Conservation (phyloP, 2,329 filamentous ascomycete species). For the Diaporthe vexans region DNA sequence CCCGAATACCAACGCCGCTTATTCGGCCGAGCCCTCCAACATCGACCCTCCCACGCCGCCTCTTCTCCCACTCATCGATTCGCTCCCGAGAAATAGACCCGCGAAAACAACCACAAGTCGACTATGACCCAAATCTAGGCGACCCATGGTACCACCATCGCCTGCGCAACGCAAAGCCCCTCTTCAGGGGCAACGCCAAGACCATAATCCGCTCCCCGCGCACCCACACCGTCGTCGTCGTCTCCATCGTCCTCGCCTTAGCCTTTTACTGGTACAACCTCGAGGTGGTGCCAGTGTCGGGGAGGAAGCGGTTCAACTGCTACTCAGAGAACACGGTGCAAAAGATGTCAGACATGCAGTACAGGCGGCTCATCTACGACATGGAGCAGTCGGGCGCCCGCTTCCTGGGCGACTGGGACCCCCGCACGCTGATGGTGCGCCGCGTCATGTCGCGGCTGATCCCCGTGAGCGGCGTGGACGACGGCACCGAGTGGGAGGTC, state of each 20-base stretch:
- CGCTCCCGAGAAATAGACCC: constrained; percentile 33
- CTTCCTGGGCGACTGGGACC: constrained; percentile 73
- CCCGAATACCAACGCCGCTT: background rate
- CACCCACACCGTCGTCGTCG: constrained; percentile 57
- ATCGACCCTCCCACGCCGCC: constrained; percentile 32
- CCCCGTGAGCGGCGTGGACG: constrained; percentile 72
- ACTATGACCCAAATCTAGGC: constrained; percentile 39
- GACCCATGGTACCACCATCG: constrained; percentile 44
- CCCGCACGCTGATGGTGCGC: constrained; percentile 68
- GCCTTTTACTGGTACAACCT: constrained; percentile 77
- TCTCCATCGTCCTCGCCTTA: constrained; percentile 60
- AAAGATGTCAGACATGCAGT: constrained; percentile 65
- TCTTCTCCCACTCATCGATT: constrained; percentile 40
- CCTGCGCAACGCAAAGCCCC: constrained; percentile 53
- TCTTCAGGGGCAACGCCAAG: constrained; percentile 55
- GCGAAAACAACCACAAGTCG: constrained; percentile 30
- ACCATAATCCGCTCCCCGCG: constrained; percentile 52
- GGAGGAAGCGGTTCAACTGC: constrained; percentile 81
- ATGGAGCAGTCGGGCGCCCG: constrained; percentile 64
- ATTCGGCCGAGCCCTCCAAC: background rate
- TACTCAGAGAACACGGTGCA: constrained; percentile 69
- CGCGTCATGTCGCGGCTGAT: constrained; percentile 77
- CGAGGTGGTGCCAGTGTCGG: constrained; percentile 80
- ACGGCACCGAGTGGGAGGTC: constrained; percentile 73
- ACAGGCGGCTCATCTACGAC: constrained; percentile 69